Base-by-base conservation (phyloP, 1,139 yeast species). In the Sugiyamaella paludigena region DNA sequence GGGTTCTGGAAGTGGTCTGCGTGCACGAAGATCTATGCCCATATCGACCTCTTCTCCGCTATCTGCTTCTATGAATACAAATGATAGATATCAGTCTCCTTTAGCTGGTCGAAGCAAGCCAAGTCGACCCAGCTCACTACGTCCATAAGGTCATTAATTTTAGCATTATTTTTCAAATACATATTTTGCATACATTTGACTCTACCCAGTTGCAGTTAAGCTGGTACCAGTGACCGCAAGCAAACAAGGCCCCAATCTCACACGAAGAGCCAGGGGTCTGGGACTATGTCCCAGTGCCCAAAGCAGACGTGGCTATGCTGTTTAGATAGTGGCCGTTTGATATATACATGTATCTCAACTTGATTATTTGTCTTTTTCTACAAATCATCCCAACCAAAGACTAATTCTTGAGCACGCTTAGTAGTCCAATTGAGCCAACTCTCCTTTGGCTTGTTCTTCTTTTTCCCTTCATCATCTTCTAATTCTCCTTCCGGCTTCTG, bases 311-410 rank as follows among this genome's bases (percentile, higher is more conserved):
- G n/a, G n/a, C n/a, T n/a, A n/a, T n/a, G n/a, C n/a, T n/a, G n/a
- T n/a, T n/a, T n/a, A n/a, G n/a, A n/a, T n/a, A n/a, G n/a, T n/a
- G n/a, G n/a, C n/a, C n/a, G n/a, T n/a, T n/a, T n/a, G n/a, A 16
- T 40, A 30, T 32, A 13, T 40, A n/a, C 26, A 41, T 41, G 19
- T 13, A 12, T 41, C 24, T 7, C n/a, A 33, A 33, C 9, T 41
- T 2, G 27, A 15, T 32, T 35, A 19, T 30, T 41, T n/a, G n/a
- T n/a, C n/a, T n/a, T n/a, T n/a, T n/a, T 28, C 38, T 62, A 76
- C 48, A 77, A 58, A 53, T 78, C 79, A 52, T 78, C 81, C 81
- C 81, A 78, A 2, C 83, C 83, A 62, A 79, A 79, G 32, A 78
- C 65, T 26, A 68, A 49, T 52, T 70, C 72, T 32, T 66, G 68